A percentile compares a stretch with the other conserved stretches of the same genome.
Evolutionary conservation across 805 yeast genomes (phyloP).

Genomic region (Saccharomycodes ludwigii): DNA sequence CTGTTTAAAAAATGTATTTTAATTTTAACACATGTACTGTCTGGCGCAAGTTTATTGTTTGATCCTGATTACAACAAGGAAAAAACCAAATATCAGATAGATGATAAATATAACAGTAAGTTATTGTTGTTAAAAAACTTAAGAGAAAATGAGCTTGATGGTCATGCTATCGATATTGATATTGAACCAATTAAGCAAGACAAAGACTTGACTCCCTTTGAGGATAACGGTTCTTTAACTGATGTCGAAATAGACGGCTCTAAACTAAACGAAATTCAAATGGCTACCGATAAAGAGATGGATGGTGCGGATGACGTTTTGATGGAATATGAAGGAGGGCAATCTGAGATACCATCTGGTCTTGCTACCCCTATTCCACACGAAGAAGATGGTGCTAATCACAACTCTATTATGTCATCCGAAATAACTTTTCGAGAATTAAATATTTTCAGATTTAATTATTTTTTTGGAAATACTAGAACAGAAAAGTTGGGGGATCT

Average conservation of each 20-base stretch:
- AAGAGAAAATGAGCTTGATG: slow-evolving; percentile 24
- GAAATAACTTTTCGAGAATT: slow-evolving; percentile 44
- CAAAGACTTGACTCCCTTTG: too few relatives aligned
- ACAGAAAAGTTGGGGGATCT: slow-evolving; percentile 31
- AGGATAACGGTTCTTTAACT: too few relatives aligned
- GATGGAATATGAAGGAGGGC: slow-evolving; percentile 32
- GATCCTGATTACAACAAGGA: slow-evolving; percentile 56
- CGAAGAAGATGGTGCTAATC: slow-evolving; percentile 15
- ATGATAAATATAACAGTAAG: slow-evolving; percentile 12
- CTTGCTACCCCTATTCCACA: slow-evolving; percentile 26
- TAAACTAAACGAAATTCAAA: slow-evolving; percentile 6
- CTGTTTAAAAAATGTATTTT: slow-evolving; percentile 41
- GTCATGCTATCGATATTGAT: slow-evolving; percentile 26
- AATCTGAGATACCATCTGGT: slow-evolving; percentile 29
- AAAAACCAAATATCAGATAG: slow-evolving; percentile 10
- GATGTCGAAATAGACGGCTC: too few relatives aligned
- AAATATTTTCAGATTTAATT: slow-evolving; percentile 51
- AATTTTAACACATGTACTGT: slow-evolving; percentile 44
- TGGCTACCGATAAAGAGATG: slow-evolving; percentile 9
- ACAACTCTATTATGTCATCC: slow-evolving; percentile 39
- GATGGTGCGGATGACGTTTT: slow-evolving; percentile 16
- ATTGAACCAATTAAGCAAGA: slow-evolving; percentile 23
- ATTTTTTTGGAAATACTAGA: slow-evolving; percentile 46
- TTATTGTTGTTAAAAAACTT: slow-evolving; percentile 25
- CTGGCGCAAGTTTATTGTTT: slow-evolving; percentile 61